Evolutionary conservation across 2,329 filamentous ascomycete species (phyloP).

Genomic region (Monilinia fructigena): DNA sequence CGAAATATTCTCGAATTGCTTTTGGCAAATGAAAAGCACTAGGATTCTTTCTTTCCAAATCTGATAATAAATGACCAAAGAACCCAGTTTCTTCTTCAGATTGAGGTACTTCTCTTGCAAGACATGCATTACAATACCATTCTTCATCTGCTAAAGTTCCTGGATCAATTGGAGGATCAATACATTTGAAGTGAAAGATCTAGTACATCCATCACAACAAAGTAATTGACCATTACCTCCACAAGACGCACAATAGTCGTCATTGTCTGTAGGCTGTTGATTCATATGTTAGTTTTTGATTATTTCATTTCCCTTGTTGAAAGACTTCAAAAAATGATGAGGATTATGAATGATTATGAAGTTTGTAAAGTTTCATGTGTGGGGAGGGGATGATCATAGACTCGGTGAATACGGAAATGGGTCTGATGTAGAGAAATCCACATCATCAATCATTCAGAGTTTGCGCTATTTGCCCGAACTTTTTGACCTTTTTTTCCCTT

Average conservation of each 20-base stretch:
- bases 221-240: constrained; percentile 79
- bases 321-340: constrained; percentile 24
- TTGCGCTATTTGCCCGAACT: constrained; percentile 33
- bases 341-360: constrained; percentile 29
- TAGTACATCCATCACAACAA: constrained; percentile 89
- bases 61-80: constrained; percentile 63
- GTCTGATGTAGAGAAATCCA: constrained; percentile 24
- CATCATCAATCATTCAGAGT: constrained; percentile 29
- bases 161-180: constrained; percentile 68
- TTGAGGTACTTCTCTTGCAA: constrained; percentile 47
- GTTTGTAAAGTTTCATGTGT: constrained; percentile 31
- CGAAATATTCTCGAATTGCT: constrained; percentile 71
- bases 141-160: constrained; percentile 63
- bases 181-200: constrained; percentile 85
- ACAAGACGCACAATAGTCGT: constrained; percentile 87
- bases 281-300: constrained; percentile 33
- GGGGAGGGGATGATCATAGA: constrained; percentile 29
- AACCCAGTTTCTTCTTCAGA: constrained; percentile 48
- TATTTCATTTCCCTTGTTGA: constrained; percentile 5
- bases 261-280: constrained; percentile 63
- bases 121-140: constrained; percentile 81
- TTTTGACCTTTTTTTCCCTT: constrained; percentile 25
- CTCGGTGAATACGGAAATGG: constrained; percentile 37
- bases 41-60: constrained; percentile 67
- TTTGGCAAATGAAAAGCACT: constrained; percentile 71